Base-by-base conservation (phyloP, 2,329 filamentous ascomycete species). In the Massarina eburnea region DNA sequence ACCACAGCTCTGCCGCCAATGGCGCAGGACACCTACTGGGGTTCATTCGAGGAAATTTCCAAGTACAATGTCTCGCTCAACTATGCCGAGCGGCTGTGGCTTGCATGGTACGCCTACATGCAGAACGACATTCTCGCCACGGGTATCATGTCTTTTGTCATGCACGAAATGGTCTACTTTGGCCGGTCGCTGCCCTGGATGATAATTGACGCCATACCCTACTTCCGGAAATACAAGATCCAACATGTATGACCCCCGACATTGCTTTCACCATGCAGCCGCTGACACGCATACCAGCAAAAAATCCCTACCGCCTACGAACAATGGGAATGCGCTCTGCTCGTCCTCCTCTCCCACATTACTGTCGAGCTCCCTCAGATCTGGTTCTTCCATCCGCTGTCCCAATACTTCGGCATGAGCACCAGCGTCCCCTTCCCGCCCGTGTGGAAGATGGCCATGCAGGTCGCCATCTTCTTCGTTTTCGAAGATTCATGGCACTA, bases 401-500 rank as follows among this genome's bases (percentile, higher is more conserved):
- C 92, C 47, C 89, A 91, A 68, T 95, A 84, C 74, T 91, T 90
- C 70, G 94, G 94, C 62, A 86, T 99, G 73, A 80, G 85, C 48
- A 96, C 89, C 56, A 83, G 84, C 51, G 89, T 96, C 39, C 94
- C 92, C 8, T 99, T 99, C 78, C 94, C 94, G 26, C 78, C 87
- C 10, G 63, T 86, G 57, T 87, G 81, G 75, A 96, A 85, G 65
- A 97, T 99, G 80, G 87, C 86, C 55, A 84, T 88, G 69, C 94
- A 99, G 65, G 92, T 99, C 58, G 82, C 85, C 50, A 80, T 97
- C 68, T 95, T 97, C 80, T 99, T 99, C 75, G 81, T 97, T 48
- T 75, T 96, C 65, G 94, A 99, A 73, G 94, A 99, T 73, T 78
- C 92, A 57, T 99, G 94, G 94, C 94, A 99, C 75, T 99, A 99